Base-by-base conservation (phyloP, 495 filamentous ascomycete genomes). In the Talaromyces trachyspermus region DNA sequence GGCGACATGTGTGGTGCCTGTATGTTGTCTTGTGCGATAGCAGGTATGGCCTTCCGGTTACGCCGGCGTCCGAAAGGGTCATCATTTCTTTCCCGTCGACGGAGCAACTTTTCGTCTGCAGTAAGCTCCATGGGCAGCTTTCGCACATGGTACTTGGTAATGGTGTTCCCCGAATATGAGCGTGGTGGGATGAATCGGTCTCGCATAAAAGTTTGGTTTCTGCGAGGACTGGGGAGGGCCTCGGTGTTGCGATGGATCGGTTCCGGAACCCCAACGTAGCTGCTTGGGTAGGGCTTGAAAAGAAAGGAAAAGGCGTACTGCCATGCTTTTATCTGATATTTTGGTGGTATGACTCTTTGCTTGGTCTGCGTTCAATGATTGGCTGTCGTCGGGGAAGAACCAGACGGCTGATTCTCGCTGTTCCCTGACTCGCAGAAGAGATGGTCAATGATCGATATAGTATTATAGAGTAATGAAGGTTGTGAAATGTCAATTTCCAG, bases 161-260 rank as follows among this genome's bases (percentile, higher is more conserved):
- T 64, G 17, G 69, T 51, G 8, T 63, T 57, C 20, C 70, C 62
- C 6, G 68, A 52, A 14, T 66, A 68, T 15, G 62, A 59, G 33
- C 83, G 76, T 19, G 58, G 57, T 22, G 85, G 76, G 19, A 90
- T 80, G 57, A 88, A 94, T 19, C 87, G 76, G 57, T 94, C 88
- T 27, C 26, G 35, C 35, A 15, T 17, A 11, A 19, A 22, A 22
- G 11, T 7, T 38, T 38, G 18, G 35, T 2, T 11, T 11, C 18
- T 10, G 35, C 18, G 15, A 20, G 10, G 4, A 19, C 35, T 38
- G 14, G 4, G 35, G 35, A 22, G 18, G 14, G 15, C 35, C 18
- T 22, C n/a, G 35, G 9, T 10, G 35, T 18, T 38, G 18, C 18
- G 10, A 8, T n/a, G 18, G 15, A 7, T 18, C 7, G 15, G n/a